Evolutionary conservation across 306 rosid genomes (phyloP), one percentile per base, ranked within the genome.

Genomic region (Abrus pulchellus): DNA sequence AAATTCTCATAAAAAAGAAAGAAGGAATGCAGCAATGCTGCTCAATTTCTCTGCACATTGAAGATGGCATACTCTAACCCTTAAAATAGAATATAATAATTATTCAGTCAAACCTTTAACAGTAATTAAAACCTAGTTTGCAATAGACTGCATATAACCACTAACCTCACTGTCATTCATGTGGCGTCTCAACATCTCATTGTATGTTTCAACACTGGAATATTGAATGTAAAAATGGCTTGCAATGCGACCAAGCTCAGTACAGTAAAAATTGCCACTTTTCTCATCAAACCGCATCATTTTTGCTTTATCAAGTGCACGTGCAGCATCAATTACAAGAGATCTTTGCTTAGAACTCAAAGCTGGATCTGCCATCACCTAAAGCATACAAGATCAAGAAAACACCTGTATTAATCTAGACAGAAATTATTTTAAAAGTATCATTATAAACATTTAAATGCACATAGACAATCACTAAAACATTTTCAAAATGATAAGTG

Each of bases 271-370:
- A 77, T 93, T 94, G 86, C 99, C 99, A 81, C 97, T 94, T 90
- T 93, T 94, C 85, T 94, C 99, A 85, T 94, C 99, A 90, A 94
- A 94, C 49, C 99, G 95, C 97, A 94, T 94, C 99, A 94, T 94
- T 87, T 91, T 94, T 65, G 99, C 97, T 84, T 90, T 93, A 88
- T 94, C 99, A 52, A 94, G 97, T 53, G 97, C 85, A 67, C 99
- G 97, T 67, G 99, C 99, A 83, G 97, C 97, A 86, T 93, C 99
- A 75, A 92, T 84, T 57, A 94, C 88, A 28, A 94, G 90, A 83
- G 92, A 87, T 84, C 99, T 90, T 86, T 94, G 99, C 89, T 94
- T 94, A 57, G 83, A 84, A 76, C 94, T 86, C 86, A 94, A 83
- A 81, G 91, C 74, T 62, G 99, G 99, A 93, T 94, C 99, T 1